Percentiles rank a stretch among this genome's conserved stretches.
Conservation (phyloP, 2,329 filamentous ascomycete species). For the Diplocarpon rosae region DNA sequence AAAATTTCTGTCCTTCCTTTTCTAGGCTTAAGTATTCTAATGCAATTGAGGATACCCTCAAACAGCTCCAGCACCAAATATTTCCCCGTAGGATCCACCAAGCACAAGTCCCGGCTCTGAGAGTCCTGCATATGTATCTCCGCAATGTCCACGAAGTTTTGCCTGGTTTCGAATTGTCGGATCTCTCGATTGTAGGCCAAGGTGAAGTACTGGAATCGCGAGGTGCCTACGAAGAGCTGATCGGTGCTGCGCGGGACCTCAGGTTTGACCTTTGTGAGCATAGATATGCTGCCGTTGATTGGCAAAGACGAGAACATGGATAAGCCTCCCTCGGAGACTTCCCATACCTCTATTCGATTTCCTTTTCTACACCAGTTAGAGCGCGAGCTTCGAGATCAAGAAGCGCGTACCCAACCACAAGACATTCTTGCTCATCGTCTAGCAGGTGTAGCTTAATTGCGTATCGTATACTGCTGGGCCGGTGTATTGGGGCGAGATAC, state of each 20-base stretch:
- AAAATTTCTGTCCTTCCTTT: constrained; percentile 44
- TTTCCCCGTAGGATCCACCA: constrained; percentile 68
- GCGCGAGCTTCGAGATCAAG: constrained; percentile 8
- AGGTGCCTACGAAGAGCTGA: constrained; percentile 85
- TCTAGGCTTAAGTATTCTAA: constrained; percentile 46
- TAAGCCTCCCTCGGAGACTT: constrained; percentile 52
- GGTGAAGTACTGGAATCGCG: constrained; percentile 84
- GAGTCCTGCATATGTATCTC: constrained; percentile 61
- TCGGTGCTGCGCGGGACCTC: constrained; percentile 58
- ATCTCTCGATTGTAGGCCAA: constrained; percentile 63
- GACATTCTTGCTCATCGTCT: constrained; percentile 61
- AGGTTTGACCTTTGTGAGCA: constrained; percentile 72
- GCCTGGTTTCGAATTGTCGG: constrained; percentile 39
- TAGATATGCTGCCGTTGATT: constrained; percentile 77
- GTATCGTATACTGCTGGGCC: constrained; percentile 82
- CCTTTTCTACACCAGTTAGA: constrained; percentile 48
- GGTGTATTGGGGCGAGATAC: constrained; percentile 88
- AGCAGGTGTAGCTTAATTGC: constrained; percentile 73
- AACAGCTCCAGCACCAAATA: constrained; percentile 59
- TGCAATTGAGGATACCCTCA: constrained; percentile 54
- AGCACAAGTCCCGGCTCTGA: constrained; percentile 70
- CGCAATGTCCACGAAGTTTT: constrained; percentile 39
- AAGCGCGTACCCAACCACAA: constrained; percentile 65
- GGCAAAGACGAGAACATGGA: constrained; percentile 55
- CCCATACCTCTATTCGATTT: constrained; percentile 79